Conservation (phyloP, 1,284 basidiomycete genomes). For the Microstroma glucosiphilum region DNA sequence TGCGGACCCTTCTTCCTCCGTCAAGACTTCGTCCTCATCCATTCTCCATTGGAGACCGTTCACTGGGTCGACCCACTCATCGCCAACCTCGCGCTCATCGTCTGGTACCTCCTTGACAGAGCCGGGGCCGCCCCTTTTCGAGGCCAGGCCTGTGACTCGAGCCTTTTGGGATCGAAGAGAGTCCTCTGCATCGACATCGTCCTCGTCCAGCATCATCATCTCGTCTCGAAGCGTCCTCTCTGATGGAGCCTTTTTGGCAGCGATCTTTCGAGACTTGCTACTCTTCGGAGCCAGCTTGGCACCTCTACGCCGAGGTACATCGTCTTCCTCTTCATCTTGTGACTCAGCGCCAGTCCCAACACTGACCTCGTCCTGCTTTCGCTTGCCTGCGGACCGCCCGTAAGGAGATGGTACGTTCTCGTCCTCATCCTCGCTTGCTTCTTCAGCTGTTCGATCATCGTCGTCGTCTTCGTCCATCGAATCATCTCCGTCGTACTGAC, state of each 20-base stretch:
- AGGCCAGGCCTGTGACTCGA: not conserved
- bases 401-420: not conserved
- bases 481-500: not conserved
- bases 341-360: too few relatives aligned
- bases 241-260: not conserved
- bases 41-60: not conserved
- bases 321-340: too few relatives aligned
- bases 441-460: not conserved
- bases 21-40: slow-evolving; percentile 1
- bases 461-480: not conserved
- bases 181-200: slow-evolving; percentile 1
- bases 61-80: slow-evolving; percentile 4
- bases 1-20: slow-evolving; percentile 1
- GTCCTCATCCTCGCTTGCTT: not conserved
- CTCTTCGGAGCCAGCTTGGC: not conserved
- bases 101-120: not conserved
- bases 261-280: not conserved
- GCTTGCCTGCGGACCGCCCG: too few relatives aligned
- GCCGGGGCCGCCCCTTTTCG: not conserved
- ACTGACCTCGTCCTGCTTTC: too few relatives aligned
- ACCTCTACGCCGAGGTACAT: not conserved
- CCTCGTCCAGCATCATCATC: not conserved
- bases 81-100: not conserved
- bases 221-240: slow-evolving; percentile 2
- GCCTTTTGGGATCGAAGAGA: not conserved